Base-by-base conservation (phyloP, 106 monocot species). In the Apostasia shenzhenica region DNA sequence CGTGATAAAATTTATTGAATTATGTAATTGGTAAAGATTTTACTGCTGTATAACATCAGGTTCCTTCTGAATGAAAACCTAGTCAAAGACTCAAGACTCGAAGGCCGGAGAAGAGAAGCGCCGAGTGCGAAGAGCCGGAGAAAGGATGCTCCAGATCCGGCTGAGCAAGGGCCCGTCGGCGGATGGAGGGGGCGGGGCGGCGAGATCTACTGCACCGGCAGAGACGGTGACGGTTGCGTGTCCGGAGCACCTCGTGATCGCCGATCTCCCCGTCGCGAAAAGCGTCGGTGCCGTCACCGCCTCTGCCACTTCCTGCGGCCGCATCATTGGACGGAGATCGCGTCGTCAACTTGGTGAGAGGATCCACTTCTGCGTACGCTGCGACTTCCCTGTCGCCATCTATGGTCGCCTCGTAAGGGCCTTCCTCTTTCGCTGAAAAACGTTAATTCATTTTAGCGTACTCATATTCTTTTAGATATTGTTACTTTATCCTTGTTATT, bases 91-190 rank as follows among this genome's bases (percentile, higher is more conserved):
- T 26, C 26, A 26, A 26, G 26, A 26, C 26, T 26, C 26, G 50
- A 8, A 8, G 37, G 48, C 48, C 6, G 37, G 37, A 38, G 7
- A 2, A 46, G 48, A 63, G 41, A 41, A 41, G 1, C 14, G 43
- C 47, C 12, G 13, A n/a, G 62, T n/a, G 13, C 10, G 48, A 54
- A 42, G 41, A 41, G 42, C 38, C 0, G 41, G 51, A 54, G 41
- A 67, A 54, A 68, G 48, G 13, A 93, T 93, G 93, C 93, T 93
- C 9, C 89, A 89, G 80, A 93, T 93, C 59, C 83, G 93, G 13
- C 70, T 93, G 64, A 93, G 68, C 89, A 93, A 89, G 68, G 88
- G 77, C 0, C 70, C 78, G 39, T 48, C 83, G 10, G 46, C 65
- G 65, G 84, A 75, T 45, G 80, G 82, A 45, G 82, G 70, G 2